phyloP scores from a whole-genome alignment of 2,329 filamentous ascomycete species.

The Hymenoscyphus fraxineus region DNA sequence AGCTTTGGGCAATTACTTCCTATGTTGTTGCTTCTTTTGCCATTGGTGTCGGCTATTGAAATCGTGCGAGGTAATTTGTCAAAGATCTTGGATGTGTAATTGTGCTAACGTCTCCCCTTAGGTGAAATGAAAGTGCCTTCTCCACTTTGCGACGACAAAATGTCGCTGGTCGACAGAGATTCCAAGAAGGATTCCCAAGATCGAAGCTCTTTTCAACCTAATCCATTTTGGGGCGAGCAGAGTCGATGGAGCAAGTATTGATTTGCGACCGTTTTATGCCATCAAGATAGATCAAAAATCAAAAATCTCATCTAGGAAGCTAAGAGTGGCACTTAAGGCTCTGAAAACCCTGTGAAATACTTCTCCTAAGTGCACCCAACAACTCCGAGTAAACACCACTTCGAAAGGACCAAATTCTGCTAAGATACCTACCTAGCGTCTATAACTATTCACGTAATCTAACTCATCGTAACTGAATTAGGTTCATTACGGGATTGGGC shows the following conservation, averaged over 20 bases:
- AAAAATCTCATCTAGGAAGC: no score
- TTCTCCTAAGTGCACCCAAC: no score
- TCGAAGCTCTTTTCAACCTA: constrained; percentile 41
- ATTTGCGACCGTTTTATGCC: background rate
- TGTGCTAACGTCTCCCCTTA: constrained; percentile 4
- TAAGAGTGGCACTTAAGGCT: no score
- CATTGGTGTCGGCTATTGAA: constrained; percentile 56
- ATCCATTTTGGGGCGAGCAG: constrained; percentile 40
- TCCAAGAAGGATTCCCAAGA: constrained; percentile 27
- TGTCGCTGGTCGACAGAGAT: constrained; percentile 42
- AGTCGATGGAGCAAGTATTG: constrained; percentile 11
- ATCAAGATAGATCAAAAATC: no score
- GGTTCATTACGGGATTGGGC: no score
- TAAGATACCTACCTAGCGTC: no score
- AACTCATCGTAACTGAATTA: no score
- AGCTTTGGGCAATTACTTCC: constrained; percentile 61
- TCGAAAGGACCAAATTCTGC: no score
- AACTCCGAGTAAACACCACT: no score
- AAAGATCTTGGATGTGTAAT: background rate
- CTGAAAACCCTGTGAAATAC: no score
- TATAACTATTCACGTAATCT: no score
- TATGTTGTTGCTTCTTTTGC: constrained; percentile 55
- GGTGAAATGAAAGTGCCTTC: constrained; percentile 38
- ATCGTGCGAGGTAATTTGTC: constrained; percentile 48
- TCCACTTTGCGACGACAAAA: constrained; percentile 40